Evolutionary conservation across 495 filamentous ascomycete genomes (phyloP), one percentile per base, ranked within the genome.

Genomic region (Parmelia sp.): DNA sequence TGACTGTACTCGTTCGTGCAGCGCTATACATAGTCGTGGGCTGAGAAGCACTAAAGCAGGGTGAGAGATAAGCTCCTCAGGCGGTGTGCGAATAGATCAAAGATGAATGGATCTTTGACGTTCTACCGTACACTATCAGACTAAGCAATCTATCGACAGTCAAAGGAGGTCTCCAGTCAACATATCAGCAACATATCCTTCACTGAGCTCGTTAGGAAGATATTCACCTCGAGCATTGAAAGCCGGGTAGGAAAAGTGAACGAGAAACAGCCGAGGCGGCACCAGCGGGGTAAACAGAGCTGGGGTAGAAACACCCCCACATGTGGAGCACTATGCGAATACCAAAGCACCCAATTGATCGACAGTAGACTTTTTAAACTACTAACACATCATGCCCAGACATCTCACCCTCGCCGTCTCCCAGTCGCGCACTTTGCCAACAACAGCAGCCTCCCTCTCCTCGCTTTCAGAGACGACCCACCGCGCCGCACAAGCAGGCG

Each of bases 391-490:
- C 2, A 68, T 65, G 66, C 63, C 62, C 36, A 47, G 58, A 53
- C 65, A 35, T 17, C 72, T 97, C 68, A 90, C 83, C 19, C 80
- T 96, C 51, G 91, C 85, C 10, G 87, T 91, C 42, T 83, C 88
- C 15, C 92, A 94, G 71, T 84, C 87, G n/a, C 81, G 80, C 71
- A 92, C 92, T 29, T 84, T 83, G 57, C 64, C 81, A 39, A 86
- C 86, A 15, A 83, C 86, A 11, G 29, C 78, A 11, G 77, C 80
- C 37, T 96, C 92, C 4, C 84, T 97, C 57, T 58, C 71, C 12
- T 82, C 85, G 15, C 84, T 96, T 23, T 76, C 82, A 56, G 64
- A 71, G 15, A 84, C 86, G 25, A 83, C 86, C 35, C 66, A 64
- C 31, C 65, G 73, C 35, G 79, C 77, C 11, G 77, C 80, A 0